These are phyloP conservation scores for Erysimum cheiranthoides DNA, from an alignment of 345 rosid species.

Conservation along the genomic window DNA sequence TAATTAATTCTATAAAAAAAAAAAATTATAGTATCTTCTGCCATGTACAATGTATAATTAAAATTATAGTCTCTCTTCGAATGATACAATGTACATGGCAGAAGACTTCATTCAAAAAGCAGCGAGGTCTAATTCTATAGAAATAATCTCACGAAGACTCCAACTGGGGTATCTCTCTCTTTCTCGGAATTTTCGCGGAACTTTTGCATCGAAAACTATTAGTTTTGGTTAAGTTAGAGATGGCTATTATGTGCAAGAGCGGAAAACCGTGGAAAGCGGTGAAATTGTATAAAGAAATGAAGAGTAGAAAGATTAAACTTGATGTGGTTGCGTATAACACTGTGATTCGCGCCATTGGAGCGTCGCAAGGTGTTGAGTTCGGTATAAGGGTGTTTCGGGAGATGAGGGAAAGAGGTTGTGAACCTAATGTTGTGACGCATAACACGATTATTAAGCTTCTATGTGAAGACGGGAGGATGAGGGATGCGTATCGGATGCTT, in stretches of 20 bases:
- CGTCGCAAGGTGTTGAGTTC: slow-evolving; percentile 75
- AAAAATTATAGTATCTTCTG: too few species aligned
- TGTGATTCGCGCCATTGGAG: slow-evolving; percentile 68
- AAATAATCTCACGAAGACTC: too few species aligned
- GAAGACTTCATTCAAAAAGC: too few species aligned
- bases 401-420: slow-evolving; percentile 83
- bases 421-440: slow-evolving; percentile 74
- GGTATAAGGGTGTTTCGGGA: slow-evolving; percentile 66
- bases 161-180: too few species aligned
- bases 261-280: slow-evolving; percentile 91
- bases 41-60: too few species aligned
- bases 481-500: slow-evolving; percentile 66
- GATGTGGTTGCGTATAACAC: slow-evolving; percentile 86
- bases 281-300: slow-evolving; percentile 84
- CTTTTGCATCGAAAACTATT: too few species aligned
- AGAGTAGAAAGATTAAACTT: slow-evolving; percentile 61
- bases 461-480: slow-evolving; percentile 73
- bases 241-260: slow-evolving; percentile 87
- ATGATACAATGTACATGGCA: too few species aligned
- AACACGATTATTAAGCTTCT: slow-evolving; percentile 75
- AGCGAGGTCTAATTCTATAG: too few species aligned
- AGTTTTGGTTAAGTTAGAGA: too few species aligned
- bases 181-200: too few species aligned
- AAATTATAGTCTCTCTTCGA: too few species aligned
- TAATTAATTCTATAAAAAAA: too few species aligned